Base-by-base conservation (phyloP, 2,329 filamentous ascomycete genomes). In the Aspergillus tamarii region DNA sequence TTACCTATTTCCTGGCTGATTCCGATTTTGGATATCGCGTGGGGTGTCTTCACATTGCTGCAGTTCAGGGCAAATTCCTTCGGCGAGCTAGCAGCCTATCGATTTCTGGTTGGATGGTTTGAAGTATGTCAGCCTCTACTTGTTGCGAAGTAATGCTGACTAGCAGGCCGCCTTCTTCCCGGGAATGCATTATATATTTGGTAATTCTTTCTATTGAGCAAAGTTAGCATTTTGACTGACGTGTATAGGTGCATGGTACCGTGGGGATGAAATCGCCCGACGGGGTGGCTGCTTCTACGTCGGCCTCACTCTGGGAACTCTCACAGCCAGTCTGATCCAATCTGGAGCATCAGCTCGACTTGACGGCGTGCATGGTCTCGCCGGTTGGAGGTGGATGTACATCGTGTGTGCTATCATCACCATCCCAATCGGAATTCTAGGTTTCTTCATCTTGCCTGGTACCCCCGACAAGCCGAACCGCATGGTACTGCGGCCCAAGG, bases 341-440 rank as follows among this genome's bases (percentile, higher is more conserved):
- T 77, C 80, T 2, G 81, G 78, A 0, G 77, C 81, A 3, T 79
- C 78, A 0, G 67, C 74, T 0, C 70, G 77, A 1, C 74, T 84
- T 0, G 75, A 83, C 41, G 82, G 80, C 1, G 75, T 84, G 4
- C 72, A 80, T 28, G 83, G 83, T 0, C 74, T 84, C 0, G 78
- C 78, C 1, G 83, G 82, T 0, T 85, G 83, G 82, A 74, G 83
- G n/a, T 87, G 85, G 85, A 84, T 87, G 77, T 87, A 86, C 67
- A 83, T 85, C 53, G 84, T 86, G 69, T 80, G 80, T 58, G 77
- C 83, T 4, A 62, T 87, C 6, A 84, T 88, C 62, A 87, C 86
- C 1, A 83, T 88, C 14, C 84, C 84, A 0, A 74, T 87, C 4
- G 84, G 82, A 0, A 74, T 87, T 5, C 66, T 84, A 0, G 84